Percentiles rank a stretch among this genome's conserved stretches.
phyloP scores from a whole-genome alignment of 192 early-diverging fungal genomes.

The Allomyces arbusculus region DNA sequence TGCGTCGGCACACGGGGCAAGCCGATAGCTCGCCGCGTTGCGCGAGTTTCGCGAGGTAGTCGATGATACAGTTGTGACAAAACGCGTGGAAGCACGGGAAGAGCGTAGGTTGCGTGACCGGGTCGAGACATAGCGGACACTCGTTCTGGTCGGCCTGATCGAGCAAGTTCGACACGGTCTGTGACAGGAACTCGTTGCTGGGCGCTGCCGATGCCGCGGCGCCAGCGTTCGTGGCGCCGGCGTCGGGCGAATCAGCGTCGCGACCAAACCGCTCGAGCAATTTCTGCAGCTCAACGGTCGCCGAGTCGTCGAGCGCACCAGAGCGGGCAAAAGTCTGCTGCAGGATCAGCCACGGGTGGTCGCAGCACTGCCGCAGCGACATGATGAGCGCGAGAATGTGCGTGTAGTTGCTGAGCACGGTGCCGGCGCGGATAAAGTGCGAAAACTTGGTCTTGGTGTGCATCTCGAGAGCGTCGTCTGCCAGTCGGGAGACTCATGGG shows the following conservation, averaged over 20 bases:
- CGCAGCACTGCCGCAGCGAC: constrained; percentile 46
- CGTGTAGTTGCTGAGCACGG: constrained; percentile 44
- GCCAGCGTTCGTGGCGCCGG: too few relatives aligned
- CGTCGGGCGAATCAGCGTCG: too few relatives aligned
- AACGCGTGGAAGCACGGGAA: background rate
- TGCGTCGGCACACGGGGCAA: background rate
- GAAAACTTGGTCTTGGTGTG: constrained; percentile 43
- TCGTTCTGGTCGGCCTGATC: background rate
- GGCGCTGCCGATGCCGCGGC: too few relatives aligned
- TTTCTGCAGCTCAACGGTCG: too few relatives aligned
- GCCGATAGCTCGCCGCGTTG: background rate
- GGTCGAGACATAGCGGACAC: background rate
- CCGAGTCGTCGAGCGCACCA: too few relatives aligned
- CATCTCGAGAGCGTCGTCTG: constrained; percentile 34
- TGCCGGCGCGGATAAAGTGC: constrained; percentile 34
- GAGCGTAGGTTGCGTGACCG: background rate
- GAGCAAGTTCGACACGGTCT: too few relatives aligned
- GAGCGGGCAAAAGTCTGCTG: too few relatives aligned
- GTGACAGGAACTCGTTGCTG: too few relatives aligned
- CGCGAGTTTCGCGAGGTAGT: background rate
- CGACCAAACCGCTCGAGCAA: too few relatives aligned
- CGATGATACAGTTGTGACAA: background rate
- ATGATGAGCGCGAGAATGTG: constrained; percentile 39
- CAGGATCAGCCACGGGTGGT: constrained; percentile 35
- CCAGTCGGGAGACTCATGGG: background rate